A percentile compares a stretch with the other conserved stretches of the same genome.
phyloP scores from a whole-genome alignment of 768 basidiomycete species.

The Amanita pseudoporphyria region DNA sequence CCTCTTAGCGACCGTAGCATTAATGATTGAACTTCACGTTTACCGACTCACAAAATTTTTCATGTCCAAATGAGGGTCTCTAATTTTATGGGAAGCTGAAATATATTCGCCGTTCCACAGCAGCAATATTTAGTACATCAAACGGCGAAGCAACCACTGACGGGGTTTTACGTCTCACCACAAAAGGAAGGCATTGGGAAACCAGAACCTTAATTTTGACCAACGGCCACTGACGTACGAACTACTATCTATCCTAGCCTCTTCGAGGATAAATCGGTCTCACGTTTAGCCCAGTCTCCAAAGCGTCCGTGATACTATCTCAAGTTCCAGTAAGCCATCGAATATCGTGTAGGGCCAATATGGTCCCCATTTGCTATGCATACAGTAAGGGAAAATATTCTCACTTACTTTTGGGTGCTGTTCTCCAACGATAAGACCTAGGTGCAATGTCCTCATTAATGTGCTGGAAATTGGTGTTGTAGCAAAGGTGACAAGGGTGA shows the following conservation, averaged over 20 bases:
- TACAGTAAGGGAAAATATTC: neutral
- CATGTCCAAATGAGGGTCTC: neutral
- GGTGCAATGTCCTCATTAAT: too few relatives aligned
- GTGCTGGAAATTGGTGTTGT: too few relatives aligned
- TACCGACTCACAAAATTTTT: neutral
- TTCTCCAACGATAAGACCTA: too few relatives aligned
- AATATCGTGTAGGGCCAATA: too few relatives aligned
- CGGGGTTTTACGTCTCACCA: neutral
- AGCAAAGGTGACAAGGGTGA: too few relatives aligned
- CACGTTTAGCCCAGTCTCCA: too few relatives aligned
- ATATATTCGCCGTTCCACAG: neutral
- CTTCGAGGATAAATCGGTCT: neutral
- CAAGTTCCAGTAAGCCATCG: too few relatives aligned
- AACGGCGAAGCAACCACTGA: neutral
- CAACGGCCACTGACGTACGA: too few relatives aligned
- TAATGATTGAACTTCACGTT: neutral
- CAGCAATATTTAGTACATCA: neutral
- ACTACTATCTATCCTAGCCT: neutral
- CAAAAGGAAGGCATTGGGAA: slow-evolving; percentile 1
- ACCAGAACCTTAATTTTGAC: neutral
- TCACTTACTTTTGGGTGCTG: too few relatives aligned
- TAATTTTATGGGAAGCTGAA: neutral
- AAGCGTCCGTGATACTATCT: too few relatives aligned
- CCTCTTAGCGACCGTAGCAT: neutral
- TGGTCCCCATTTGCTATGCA: too few relatives aligned